Percentiles rank a stretch among this genome's conserved stretches.
Conservation (phyloP, 352 stramenopile genomes). For the Phytophthora sojae region DNA sequence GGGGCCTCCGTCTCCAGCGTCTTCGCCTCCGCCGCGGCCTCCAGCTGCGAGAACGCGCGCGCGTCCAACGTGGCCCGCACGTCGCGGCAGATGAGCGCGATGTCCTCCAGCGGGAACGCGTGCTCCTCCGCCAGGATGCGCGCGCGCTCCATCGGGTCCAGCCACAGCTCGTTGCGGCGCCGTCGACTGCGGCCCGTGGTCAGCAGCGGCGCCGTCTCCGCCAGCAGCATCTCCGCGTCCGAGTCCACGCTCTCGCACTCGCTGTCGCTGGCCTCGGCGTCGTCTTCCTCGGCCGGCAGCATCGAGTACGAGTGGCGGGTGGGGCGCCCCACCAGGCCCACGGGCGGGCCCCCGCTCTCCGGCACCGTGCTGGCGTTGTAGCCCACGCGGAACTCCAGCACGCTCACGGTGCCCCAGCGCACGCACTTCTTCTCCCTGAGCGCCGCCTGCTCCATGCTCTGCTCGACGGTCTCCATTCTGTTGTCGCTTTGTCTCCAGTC, state of each 20-base stretch:
- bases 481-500: too few relatives aligned
- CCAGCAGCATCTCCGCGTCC: constrained; percentile 17
- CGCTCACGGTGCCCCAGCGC: constrained; percentile 51
- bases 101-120: constrained; percentile 46
- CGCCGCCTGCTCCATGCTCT: constrained; percentile 6
- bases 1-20: neutral
- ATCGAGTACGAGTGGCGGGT: constrained; percentile 42
- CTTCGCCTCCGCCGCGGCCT: constrained; percentile 28
- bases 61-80: constrained; percentile 52
- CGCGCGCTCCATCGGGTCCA: constrained; percentile 59
- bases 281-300: constrained; percentile 29
- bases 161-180: constrained; percentile 48
- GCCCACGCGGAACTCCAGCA: constrained; percentile 58
- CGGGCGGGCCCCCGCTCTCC: constrained; percentile 51
- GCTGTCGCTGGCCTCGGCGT: constrained; percentile 29
- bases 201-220: neutral
- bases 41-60: constrained; percentile 43
- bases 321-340: constrained; percentile 56
- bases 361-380: constrained; percentile 63
- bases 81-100: constrained; percentile 56
- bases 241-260: constrained; percentile 43
- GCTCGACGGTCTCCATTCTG: neutral
- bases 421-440: constrained; percentile 41
- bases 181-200: constrained; percentile 13
- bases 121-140: constrained; percentile 47